A percentile compares a stretch with the other conserved stretches of the same genome.
These are phyloP conservation scores for Colletotrichum sp. DNA, from an alignment of 2,329 filamentous ascomycete species.

Conservation along the genomic window DNA sequence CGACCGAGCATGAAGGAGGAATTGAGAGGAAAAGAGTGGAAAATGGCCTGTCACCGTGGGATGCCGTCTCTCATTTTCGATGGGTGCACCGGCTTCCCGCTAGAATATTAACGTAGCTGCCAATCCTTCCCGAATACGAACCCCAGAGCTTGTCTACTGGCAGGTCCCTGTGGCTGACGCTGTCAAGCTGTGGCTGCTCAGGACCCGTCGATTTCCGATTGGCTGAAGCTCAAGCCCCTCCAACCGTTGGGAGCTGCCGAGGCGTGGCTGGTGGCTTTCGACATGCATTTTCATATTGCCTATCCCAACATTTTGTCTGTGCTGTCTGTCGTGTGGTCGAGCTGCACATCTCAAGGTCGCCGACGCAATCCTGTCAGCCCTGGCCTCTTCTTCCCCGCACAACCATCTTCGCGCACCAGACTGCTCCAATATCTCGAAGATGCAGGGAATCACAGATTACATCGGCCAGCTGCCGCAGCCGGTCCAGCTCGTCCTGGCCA, in stretches of 20 bases:
- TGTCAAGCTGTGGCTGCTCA: not conserved
- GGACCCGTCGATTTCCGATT: not conserved
- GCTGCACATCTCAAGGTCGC: not conserved
- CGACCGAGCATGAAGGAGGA: not conserved
- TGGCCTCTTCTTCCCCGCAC: not conserved
- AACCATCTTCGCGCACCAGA: not conserved
- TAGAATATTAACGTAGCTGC: not conserved
- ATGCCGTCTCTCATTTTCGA: not conserved
- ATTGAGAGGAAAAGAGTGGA: not conserved
- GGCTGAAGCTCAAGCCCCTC: not conserved
- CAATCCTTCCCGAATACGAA: not conserved
- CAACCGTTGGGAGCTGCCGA: conserved; percentile 6
- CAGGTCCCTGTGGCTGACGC: not conserved
- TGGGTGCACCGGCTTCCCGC: not conserved
- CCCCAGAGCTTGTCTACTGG: not conserved
- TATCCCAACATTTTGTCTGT: conserved; percentile 21
- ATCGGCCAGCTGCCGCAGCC: conserved; percentile 47
- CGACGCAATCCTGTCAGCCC: not conserved
- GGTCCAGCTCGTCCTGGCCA: conserved; percentile 52
- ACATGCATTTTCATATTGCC: conserved; percentile 7
- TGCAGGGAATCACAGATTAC: conserved; percentile 30
- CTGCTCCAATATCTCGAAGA: not conserved
- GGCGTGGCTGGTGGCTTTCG: conserved; percentile 1
- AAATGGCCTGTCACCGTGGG: not conserved
- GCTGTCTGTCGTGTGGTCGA: not conserved